Conservation (phyloP, 2,329 filamentous ascomycete species). For the Alternaria gaisen region DNA sequence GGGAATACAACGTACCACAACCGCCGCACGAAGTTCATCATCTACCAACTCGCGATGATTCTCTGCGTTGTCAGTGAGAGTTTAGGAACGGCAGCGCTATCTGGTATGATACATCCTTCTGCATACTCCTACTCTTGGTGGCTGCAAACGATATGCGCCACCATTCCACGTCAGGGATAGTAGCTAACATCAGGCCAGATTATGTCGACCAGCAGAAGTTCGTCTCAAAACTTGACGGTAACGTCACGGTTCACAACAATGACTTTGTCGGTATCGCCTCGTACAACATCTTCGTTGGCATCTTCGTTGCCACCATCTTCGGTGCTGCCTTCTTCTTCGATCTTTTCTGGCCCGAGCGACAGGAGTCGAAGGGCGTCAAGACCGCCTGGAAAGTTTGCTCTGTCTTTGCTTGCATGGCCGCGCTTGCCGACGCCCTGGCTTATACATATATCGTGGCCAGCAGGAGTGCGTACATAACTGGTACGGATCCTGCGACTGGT, state of each 20-base stretch:
- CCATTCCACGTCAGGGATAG: neutral
- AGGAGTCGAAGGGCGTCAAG: slow-evolving; percentile 59
- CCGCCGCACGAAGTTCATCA: slow-evolving; percentile 66
- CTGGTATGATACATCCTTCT: slow-evolving; percentile 52
- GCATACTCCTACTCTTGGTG: neutral
- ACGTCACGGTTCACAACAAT: slow-evolving; percentile 61
- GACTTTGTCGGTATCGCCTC: slow-evolving; percentile 64
- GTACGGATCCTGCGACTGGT: slow-evolving; percentile 46
- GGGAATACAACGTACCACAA: slow-evolving; percentile 63
- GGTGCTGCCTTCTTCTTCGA: slow-evolving; percentile 69
- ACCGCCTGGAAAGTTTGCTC: slow-evolving; percentile 65
- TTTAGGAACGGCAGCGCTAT: slow-evolving; percentile 64
- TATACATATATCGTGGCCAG: slow-evolving; percentile 63
- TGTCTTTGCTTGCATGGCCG: slow-evolving; percentile 58
- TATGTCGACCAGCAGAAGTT: slow-evolving; percentile 64
- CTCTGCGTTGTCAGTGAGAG: slow-evolving; percentile 65
- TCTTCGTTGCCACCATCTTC: slow-evolving; percentile 66
- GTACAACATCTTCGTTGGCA: slow-evolving; percentile 67
- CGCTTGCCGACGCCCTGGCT: slow-evolving; percentile 59
- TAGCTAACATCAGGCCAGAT: slow-evolving; percentile 45
- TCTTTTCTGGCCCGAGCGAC: slow-evolving; percentile 67
- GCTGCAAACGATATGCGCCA: neutral
- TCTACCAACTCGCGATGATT: slow-evolving; percentile 69
- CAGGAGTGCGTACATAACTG: slow-evolving; percentile 57
- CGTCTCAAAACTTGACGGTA: slow-evolving; percentile 53